phyloP scores from a whole-genome alignment of 352 stramenopile species.

The Phytophthora meadii region DNA sequence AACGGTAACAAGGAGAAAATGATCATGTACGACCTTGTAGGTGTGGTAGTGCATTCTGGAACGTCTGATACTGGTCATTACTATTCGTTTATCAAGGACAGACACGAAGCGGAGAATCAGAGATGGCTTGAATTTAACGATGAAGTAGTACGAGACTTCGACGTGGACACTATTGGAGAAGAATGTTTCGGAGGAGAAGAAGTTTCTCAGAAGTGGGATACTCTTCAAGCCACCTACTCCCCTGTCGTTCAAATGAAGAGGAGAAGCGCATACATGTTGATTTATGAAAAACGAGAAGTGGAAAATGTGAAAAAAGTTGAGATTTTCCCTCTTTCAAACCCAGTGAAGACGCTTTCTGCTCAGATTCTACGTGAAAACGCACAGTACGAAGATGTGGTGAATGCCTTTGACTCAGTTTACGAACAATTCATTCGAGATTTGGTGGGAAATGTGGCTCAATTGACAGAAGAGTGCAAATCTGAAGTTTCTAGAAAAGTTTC shows the following conservation, averaged over 20 bases:
- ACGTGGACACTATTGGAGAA: slow-evolving; percentile 69
- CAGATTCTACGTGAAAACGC: slow-evolving; percentile 40
- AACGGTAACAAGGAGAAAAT: slow-evolving; percentile 1
- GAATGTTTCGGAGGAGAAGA: slow-evolving; percentile 94
- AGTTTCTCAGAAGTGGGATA: slow-evolving; percentile 63
- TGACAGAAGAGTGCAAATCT: slow-evolving; percentile 1
- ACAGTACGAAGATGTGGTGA: slow-evolving; percentile 42
- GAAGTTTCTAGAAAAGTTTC: slow-evolving; percentile 15
- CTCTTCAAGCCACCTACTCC: slow-evolving; percentile 27
- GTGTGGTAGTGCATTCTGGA: slow-evolving; percentile 93
- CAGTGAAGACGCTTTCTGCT: slow-evolving; percentile 26
- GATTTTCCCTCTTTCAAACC: slow-evolving; percentile 6
- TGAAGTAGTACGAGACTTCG: slow-evolving; percentile 84
- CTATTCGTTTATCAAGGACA: slow-evolving; percentile 94
- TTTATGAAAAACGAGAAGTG: slow-evolving; percentile 61
- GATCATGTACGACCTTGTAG: slow-evolving; percentile 89
- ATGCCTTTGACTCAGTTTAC: slow-evolving; percentile 45
- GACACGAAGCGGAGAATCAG: slow-evolving; percentile 26
- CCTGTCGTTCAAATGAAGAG: slow-evolving; percentile 65
- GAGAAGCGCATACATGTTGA: slow-evolving; percentile 80
- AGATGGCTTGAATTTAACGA: slow-evolving; percentile 95
- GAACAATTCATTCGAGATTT: slow-evolving; percentile 35
- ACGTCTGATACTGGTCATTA: slow-evolving; percentile 94
- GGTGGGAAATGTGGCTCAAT: slow-evolving; percentile 14
- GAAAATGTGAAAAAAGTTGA: neutral